phyloP scores from a whole-genome alignment of 2,329 filamentous ascomycete species.

The Cladorrhinum sp. region DNA sequence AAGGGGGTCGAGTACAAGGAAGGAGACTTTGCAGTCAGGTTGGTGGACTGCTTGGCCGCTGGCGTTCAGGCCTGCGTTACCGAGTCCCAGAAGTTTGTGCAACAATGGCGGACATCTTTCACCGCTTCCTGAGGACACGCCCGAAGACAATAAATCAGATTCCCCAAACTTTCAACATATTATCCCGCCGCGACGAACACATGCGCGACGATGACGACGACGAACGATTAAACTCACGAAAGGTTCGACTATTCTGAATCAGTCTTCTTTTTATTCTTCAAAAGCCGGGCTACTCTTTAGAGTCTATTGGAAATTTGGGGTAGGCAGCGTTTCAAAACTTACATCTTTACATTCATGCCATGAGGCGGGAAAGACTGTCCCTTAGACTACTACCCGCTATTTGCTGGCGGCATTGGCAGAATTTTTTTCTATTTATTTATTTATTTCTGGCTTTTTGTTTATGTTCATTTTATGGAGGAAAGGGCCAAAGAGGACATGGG shows the following conservation, averaged over 20 bases:
- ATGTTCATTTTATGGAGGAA: background rate
- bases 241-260: background rate
- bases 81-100: slow-evolving; percentile 58
- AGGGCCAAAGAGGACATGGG: background rate
- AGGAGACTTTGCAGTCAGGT: slow-evolving; percentile 80
- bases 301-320: background rate
- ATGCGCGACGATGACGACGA: slow-evolving; percentile 2
- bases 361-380: background rate
- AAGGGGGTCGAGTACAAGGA: slow-evolving; percentile 68
- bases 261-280: background rate
- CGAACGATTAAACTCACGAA: background rate
- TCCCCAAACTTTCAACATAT: background rate
- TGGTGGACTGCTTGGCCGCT: slow-evolving; percentile 66
- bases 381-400: background rate
- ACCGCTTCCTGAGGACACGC: slow-evolving; percentile 43
- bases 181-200: background rate
- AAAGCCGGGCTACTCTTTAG: background rate
- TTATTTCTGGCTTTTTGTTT: no score
- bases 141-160: background rate
- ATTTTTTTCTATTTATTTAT: no score
- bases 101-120: slow-evolving; percentile 47
- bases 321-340: background rate
- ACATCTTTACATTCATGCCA: background rate
- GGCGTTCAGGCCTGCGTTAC: slow-evolving; percentile 64
- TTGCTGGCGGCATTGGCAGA: background rate